Conservation (phyloP, 176 grass and related monocot species). For the Eragrostis curvula region DNA sequence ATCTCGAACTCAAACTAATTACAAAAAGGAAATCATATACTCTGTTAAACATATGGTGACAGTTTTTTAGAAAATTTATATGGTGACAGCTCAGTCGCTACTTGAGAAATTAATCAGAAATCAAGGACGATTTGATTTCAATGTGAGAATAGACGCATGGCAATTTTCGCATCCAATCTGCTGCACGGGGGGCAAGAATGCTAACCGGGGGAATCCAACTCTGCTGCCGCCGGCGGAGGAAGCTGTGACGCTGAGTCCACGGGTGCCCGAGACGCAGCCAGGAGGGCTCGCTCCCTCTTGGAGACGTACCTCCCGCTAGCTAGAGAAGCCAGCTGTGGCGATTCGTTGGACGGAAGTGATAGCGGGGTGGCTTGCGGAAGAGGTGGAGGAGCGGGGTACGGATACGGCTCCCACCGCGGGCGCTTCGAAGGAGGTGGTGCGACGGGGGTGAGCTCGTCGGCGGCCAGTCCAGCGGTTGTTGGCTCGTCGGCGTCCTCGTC, state of each 20-base stretch:
- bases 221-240: neutral
- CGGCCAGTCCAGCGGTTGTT: neutral
- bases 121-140: neutral
- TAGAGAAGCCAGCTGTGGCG: neutral
- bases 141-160: neutral
- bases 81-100: neutral
- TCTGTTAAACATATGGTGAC: neutral
- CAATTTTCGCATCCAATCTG: neutral
- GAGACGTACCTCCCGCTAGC: slow-evolving; percentile 66
- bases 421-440: slow-evolving; percentile 38
- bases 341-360: neutral
- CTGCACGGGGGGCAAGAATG: neutral
- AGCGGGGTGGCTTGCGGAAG: neutral
- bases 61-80: no score
- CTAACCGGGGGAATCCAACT: slow-evolving; percentile 8
- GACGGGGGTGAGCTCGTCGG: neutral
- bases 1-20: neutral
- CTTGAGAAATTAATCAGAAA: neutral
- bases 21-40: neutral
- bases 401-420: slow-evolving; percentile 21
- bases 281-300: slow-evolving; percentile 73
- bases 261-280: slow-evolving; percentile 32
- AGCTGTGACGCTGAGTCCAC: neutral
- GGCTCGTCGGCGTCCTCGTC: slow-evolving; percentile 41
- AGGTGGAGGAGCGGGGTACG: neutral